Conservation (phyloP, 306 rosid genomes). For the Arachis stenosperma region DNA sequence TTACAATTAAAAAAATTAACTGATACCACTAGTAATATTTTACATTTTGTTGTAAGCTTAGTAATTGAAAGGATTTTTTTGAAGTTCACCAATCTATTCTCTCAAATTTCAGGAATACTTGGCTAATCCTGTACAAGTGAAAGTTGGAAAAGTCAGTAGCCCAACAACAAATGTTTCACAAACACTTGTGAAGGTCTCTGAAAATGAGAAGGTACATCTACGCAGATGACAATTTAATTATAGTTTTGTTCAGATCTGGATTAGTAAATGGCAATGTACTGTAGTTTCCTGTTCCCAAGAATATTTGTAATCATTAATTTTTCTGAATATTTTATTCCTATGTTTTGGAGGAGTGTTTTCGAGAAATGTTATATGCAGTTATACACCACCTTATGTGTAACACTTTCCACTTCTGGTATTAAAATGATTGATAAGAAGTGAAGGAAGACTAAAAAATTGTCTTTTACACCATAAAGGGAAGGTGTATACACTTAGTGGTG, state of each 20-base stretch:
- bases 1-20: background rate
- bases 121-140: slow-evolving; percentile 71
- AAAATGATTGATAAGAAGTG: too few relatives aligned
- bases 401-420: too few relatives aligned
- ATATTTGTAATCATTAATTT: slow-evolving; percentile 20
- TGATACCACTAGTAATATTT: slow-evolving; percentile 10
- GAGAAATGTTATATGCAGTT: too few relatives aligned
- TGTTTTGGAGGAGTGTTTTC: slow-evolving; percentile 8
- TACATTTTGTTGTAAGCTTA: slow-evolving; percentile 17
- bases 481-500: too few relatives aligned
- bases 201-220: slow-evolving; percentile 68
- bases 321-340: background rate
- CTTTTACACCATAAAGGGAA: too few relatives aligned
- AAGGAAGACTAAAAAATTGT: too few relatives aligned
- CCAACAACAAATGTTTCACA: slow-evolving; percentile 90
- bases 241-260: slow-evolving; percentile 13
- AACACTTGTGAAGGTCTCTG: slow-evolving; percentile 75
- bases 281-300: slow-evolving; percentile 16
- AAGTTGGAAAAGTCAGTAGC: slow-evolving; percentile 88
- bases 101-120: slow-evolving; percentile 75
- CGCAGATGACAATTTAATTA: slow-evolving; percentile 4
- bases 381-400: too few relatives aligned
- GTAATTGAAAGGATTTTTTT: slow-evolving; percentile 11
- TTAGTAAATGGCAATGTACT: background rate
- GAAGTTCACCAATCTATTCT: slow-evolving; percentile 16